Base-by-base conservation (phyloP, 2,329 filamentous ascomycete species). In the Aspergillus novofumigatus region DNA sequence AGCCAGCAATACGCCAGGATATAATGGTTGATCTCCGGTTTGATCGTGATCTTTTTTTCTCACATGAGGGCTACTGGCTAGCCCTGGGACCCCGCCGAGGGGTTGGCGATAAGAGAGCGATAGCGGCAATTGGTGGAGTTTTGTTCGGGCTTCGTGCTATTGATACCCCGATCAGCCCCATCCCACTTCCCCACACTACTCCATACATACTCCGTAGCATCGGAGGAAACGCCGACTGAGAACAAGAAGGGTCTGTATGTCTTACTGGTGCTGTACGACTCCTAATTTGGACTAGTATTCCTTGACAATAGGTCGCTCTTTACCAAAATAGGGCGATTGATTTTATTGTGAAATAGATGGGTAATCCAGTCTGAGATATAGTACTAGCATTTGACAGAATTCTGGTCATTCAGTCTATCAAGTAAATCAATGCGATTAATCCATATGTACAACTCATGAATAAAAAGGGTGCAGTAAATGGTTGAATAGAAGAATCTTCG, bases 141-240 rank as follows among this genome's bases (percentile, higher is more conserved):
- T 55, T 29, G 42, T 53, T 68, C 65, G 67, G 68, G 45, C 3
- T 9, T 52, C 69, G 70, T 62, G 64, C 48, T 61, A 65, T 68
- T 72, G 65, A 66, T 72, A 17, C 55, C 59, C 70, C 69, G 69
- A 72, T 17, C 56, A 61, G 51, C 59, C 59, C 58, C 58, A 58
- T 58, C 55, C 48, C 29, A 52, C 53, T 53, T 57, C 60, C 59
- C 65, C 64, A 59, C 62, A 61, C 44, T 56, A 17, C 29, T 32
- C 29, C 29, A 4, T 32, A 5, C 10, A 14, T 56, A 35, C 11
- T 17, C 29, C 5, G 10, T 14, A 6, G 32, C 6, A 32, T 51
- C 35, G 28, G 28, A 25, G 32, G 25, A 23, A 44, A 29, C 47
- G 25, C 20, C 49, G 38, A 25, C 3, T 10, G 3, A 23, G 11